These are phyloP conservation scores for Gossypium longicalyx DNA, from an alignment of 345 rosid species.

Conservation along the genomic window DNA sequence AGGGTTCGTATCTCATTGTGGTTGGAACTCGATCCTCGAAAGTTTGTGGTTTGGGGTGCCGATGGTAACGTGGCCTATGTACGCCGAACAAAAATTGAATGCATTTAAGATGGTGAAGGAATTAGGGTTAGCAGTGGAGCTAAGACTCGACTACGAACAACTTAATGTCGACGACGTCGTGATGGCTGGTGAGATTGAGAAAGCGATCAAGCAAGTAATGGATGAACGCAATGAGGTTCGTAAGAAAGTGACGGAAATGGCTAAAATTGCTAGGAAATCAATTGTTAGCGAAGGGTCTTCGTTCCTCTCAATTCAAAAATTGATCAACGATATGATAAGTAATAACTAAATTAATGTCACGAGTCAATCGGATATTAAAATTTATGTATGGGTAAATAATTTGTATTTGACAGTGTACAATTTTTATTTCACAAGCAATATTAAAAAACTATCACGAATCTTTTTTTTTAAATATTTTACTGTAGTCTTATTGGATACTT, in stretches of 20 bases:
- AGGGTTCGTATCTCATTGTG: not conserved
- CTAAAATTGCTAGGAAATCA: not conserved
- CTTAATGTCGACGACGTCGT: no score
- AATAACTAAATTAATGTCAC: no score
- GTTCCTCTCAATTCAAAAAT: not conserved
- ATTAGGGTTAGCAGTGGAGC: not conserved
- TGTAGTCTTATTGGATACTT: no score
- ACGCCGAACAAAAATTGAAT: slow-evolving; percentile 10
- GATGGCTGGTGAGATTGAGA: not conserved
- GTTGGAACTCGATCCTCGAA: not conserved
- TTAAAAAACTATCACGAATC: no score
- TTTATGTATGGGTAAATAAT: no score
- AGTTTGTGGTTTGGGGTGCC: slow-evolving; percentile 16
- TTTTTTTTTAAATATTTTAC: no score
- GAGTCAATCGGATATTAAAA: no score
- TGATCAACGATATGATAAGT: not conserved
- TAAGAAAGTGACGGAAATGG: not conserved
- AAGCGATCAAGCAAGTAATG: not conserved
- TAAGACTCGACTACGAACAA: not conserved
- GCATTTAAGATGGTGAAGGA: not conserved
- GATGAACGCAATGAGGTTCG: not conserved
- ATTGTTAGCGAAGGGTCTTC: not conserved
- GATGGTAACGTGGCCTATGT: slow-evolving; percentile 11
- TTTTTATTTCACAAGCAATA: no score
- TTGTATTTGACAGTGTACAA: no score